phyloP scores from a whole-genome alignment of 192 early-diverging fungal species.

The Rhizophagus sp. region DNA sequence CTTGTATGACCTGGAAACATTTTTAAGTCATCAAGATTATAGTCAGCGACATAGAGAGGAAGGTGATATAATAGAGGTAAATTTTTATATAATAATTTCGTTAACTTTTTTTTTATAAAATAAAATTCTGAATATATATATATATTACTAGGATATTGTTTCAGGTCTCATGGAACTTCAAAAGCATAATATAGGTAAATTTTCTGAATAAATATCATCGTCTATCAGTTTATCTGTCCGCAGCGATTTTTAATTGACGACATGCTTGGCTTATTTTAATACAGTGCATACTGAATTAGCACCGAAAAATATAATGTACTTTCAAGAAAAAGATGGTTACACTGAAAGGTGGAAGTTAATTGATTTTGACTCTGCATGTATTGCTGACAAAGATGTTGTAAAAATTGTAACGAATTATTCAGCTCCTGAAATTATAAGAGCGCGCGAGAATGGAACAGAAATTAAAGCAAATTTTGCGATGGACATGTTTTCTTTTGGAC shows the following conservation, averaged over 20 bases:
- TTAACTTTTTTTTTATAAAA: too few relatives aligned
- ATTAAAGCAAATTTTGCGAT: not conserved
- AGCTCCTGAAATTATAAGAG: conserved; percentile 1
- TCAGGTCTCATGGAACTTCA: not conserved
- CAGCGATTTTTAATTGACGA: not conserved
- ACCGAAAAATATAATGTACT: conserved; percentile 9
- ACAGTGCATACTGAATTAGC: conserved; percentile 1
- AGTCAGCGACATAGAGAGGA: not conserved
- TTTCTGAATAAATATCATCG: not conserved
- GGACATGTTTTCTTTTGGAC: conserved; percentile 16
- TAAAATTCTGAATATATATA: not conserved
- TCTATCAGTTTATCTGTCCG: not conserved
- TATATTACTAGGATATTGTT: not conserved
- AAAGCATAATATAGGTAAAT: not conserved
- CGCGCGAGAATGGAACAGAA: not conserved
- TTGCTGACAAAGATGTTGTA: not conserved
- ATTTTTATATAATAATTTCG: not conserved
- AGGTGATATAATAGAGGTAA: not conserved
- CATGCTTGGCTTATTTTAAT: not conserved
- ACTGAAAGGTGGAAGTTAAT: not conserved
- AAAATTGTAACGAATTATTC: not conserved
- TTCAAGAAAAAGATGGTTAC: not conserved
- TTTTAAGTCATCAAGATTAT: not conserved
- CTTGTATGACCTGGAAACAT: not conserved
- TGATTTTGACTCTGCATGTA: conserved; percentile 6